Evolutionary conservation across 495 filamentous ascomycete genomes (phyloP), one percentile per base, ranked within the genome.

Genomic region (Talaromyces borbonicus): DNA sequence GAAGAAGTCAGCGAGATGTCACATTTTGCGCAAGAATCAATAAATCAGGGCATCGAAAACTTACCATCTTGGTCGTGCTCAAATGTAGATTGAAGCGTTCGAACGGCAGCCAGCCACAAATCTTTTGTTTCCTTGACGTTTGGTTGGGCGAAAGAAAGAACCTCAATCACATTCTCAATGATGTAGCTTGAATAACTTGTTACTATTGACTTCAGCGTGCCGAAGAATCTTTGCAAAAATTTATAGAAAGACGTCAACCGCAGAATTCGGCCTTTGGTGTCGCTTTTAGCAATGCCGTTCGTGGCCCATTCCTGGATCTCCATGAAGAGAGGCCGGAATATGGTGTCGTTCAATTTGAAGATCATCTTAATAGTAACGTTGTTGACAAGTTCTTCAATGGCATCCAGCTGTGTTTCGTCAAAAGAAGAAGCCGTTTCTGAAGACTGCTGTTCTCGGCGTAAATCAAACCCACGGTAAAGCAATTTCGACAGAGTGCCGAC

Each of bases 291-390:
- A n/a, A 63, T 47, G 48, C 66, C 47, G 48, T 63, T 56, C 18
- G 65, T 73, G 0, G 84, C 77, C 87, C 88, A 95, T 25, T 95
- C 88, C 18, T 90, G 69, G 5, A 95, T 62, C 45, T 79, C 77
- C 12, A 77, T 72, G 61, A 97, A 97, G 42, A 97, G 79, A 0
- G 92, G 92, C n/a, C 90, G 77, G 77, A 97, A 98, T 14, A 84
- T 78, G n/a, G 83, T 78, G 61, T 98, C 93, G 62, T 95, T 97
- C 16, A 97, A 74, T 72, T 96, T 96, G 66, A 93, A 85, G 41
- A 92, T 84, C 80, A 95, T 90, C 59, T 87, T 84, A 30, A 97
- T 78, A 0, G 79, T 80, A 2, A 80, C 71, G 8, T 81, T 71
- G 52, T 85, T 79, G 44, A 86, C 52, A 2, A 65, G 55, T 24